phyloP scores from a whole-genome alignment of 1,284 basidiomycete species.

The Melanopsichium pennsylvanicum region DNA sequence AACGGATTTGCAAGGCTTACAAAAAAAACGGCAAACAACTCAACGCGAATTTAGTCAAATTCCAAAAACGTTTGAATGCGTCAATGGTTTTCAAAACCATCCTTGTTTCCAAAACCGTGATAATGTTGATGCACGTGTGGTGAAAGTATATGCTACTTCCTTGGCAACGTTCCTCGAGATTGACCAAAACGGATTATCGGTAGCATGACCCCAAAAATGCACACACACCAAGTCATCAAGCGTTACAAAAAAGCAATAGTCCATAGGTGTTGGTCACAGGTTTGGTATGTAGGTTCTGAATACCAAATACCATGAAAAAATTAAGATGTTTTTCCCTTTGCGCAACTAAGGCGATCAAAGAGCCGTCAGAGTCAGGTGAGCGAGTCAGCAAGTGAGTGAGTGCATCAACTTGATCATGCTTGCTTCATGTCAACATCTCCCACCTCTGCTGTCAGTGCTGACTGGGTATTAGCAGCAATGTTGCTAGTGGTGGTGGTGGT shows the following conservation, averaged over 20 bases:
- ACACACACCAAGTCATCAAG: no score
- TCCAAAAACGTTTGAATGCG: constrained; percentile 18
- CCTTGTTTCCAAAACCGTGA: not conserved
- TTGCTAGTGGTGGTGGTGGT: not conserved
- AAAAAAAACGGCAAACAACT: constrained; percentile 5
- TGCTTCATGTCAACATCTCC: constrained; percentile 38
- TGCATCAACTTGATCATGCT: not conserved
- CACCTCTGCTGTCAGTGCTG: not conserved
- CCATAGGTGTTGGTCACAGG: no score
- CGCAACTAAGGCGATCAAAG: no score
- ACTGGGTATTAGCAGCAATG: not conserved
- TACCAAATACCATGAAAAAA: not conserved
- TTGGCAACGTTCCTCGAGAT: constrained; percentile 22
- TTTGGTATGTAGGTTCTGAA: not conserved
- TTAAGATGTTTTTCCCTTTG: no score
- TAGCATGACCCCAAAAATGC: no score
- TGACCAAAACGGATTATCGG: not conserved
- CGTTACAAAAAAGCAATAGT: no score
- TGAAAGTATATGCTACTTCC: constrained; percentile 12
- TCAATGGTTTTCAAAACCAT: constrained; percentile 19
- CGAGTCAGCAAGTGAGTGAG: no score
- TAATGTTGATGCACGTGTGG: no score
- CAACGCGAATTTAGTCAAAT: constrained; percentile 30
- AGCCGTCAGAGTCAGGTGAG: no score
- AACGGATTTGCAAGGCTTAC: not conserved